Evolutionary conservation across 2,329 filamentous ascomycete genomes (phyloP).

Genomic region (Epichloe festucae): DNA sequence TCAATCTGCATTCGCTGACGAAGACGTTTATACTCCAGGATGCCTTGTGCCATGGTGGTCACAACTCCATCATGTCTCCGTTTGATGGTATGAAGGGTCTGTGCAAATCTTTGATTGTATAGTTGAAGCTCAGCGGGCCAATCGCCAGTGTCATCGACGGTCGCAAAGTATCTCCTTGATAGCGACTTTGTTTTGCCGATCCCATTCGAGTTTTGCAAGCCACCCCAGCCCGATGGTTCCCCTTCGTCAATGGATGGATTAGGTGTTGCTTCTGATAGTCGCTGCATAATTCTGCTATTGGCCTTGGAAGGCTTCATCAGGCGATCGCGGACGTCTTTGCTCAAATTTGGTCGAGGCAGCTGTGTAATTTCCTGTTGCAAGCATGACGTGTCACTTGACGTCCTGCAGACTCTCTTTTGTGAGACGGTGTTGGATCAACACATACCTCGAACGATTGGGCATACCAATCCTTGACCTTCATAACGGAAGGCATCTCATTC

Average conservation of each 20-base stretch:
- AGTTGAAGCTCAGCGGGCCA: constrained; percentile 93
- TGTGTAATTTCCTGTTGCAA: constrained; percentile 73
- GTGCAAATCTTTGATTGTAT: constrained; percentile 84
- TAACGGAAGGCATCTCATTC: constrained; percentile 95
- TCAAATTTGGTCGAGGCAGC: constrained; percentile 64
- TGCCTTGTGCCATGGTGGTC: constrained; percentile 94
- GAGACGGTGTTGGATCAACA: not conserved
- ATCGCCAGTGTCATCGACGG: constrained; percentile 73
- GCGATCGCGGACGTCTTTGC: constrained; percentile 62
- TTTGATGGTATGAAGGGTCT: constrained; percentile 88
- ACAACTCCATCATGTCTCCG: constrained; percentile 92
- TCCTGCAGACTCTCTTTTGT: not conserved
- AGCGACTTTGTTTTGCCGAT: constrained; percentile 37
- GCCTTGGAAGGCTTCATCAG: constrained; percentile 55
- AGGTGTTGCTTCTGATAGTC: constrained; percentile 69
- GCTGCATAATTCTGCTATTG: constrained; percentile 48
- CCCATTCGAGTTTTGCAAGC: constrained; percentile 27
- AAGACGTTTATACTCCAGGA: constrained; percentile 94
- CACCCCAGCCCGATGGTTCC: constrained; percentile 55
- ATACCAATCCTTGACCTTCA: constrained; percentile 94
- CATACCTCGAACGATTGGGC: constrained; percentile 96
- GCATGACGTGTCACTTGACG: constrained; percentile 1
- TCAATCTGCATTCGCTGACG: constrained; percentile 97
- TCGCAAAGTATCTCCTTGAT: constrained; percentile 65
- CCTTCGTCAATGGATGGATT: constrained; percentile 83